These are phyloP conservation scores for Blepharisma undulans DNA, from an alignment of 169 alveolate species.

Conservation along the genomic window DNA sequence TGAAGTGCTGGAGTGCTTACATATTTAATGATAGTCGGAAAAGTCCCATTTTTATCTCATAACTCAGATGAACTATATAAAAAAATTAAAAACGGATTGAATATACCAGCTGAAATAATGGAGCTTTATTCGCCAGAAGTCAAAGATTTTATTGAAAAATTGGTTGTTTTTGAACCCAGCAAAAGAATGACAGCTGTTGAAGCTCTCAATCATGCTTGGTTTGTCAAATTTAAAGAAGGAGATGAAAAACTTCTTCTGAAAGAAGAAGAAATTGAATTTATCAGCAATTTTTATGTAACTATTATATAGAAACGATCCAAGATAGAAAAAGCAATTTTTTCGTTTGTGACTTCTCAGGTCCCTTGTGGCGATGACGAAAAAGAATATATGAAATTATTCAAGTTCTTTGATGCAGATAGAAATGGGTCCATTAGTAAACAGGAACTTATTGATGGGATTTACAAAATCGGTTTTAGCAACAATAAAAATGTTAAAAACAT, in stretches of 20 bases:
- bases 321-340: slow-evolving; percentile 36
- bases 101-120: no score
- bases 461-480: slow-evolving; percentile 24
- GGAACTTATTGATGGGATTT: background rate
- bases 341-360: slow-evolving; percentile 26
- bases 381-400: slow-evolving; percentile 18
- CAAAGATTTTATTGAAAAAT: background rate
- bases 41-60: slow-evolving; percentile 48
- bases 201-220: background rate
- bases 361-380: background rate
- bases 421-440: background rate
- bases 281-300: background rate
- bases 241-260: background rate
- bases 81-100: background rate
- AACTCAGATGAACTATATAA: background rate
- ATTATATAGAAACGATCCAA: background rate
- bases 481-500: background rate
- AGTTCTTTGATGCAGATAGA: background rate
- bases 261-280: background rate
- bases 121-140: background rate
- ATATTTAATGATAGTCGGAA: slow-evolving; percentile 57
- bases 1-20: slow-evolving; percentile 75
- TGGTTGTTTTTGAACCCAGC: background rate
- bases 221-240: background rate
- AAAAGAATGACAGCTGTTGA: background rate